These are phyloP conservation scores for Moniliophthora roreri DNA, from an alignment of 1,284 basidiomycete genomes.

Conservation along the genomic window DNA sequence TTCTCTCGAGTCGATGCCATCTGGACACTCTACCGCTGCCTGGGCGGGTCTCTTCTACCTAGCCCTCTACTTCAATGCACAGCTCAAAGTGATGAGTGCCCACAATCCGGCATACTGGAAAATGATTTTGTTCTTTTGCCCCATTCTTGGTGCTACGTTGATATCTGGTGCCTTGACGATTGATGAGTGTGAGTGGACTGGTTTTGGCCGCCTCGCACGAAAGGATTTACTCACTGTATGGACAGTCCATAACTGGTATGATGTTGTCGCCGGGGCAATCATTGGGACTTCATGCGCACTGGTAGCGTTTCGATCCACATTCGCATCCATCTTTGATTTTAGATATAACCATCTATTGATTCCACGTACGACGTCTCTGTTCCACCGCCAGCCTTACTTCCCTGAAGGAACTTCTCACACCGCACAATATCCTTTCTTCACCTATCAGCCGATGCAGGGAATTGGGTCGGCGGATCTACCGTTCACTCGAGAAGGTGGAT, in stretches of 20 bases:
- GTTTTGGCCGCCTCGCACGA: no score
- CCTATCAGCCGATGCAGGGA: conserved; percentile 28
- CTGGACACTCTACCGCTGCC: conserved; percentile 47
- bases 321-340: conserved; percentile 54
- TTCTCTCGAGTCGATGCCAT: conserved; percentile 50
- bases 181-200: conserved; percentile 43
- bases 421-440: conserved; percentile 28
- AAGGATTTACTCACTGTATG: conserved; percentile 21
- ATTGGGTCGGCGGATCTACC: conserved; percentile 31
- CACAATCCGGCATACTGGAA: conserved; percentile 60
- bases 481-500: conserved; percentile 45
- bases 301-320: conserved; percentile 55
- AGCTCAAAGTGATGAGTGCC: conserved; percentile 56
- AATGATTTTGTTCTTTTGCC: conserved; percentile 56
- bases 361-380: conserved; percentile 43
- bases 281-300: conserved; percentile 49
- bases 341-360: conserved; percentile 58
- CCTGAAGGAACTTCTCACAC: conserved; percentile 13
- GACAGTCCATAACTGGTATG: conserved; percentile 55
- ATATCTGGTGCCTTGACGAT: conserved; percentile 58
- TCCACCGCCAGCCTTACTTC: conserved; percentile 33
- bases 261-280: conserved; percentile 49
- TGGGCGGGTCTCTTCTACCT: conserved; percentile 54
- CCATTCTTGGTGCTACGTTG: conserved; percentile 54
- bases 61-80: conserved; percentile 56